A percentile compares a stretch with the other conserved stretches of the same genome.
These are phyloP conservation scores for Yamadazyma paraphyllophila DNA, from an alignment of 805 yeast genomes.

Conservation along the genomic window DNA sequence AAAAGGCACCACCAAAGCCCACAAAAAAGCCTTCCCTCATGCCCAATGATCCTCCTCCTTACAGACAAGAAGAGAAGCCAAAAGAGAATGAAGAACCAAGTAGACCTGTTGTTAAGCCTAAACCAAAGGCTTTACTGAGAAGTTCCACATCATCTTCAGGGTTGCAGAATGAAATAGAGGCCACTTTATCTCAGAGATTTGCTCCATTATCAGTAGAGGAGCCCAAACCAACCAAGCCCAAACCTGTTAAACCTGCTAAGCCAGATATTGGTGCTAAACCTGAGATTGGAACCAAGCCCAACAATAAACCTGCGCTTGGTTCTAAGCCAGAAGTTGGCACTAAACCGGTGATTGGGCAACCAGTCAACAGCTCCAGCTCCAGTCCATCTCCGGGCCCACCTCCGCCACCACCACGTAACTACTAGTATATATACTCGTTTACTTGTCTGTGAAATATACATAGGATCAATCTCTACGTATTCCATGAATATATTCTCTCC, in stretches of 20 bases:
- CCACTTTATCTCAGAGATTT: conserved; percentile 2
- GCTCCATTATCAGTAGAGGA: conserved; percentile 2
- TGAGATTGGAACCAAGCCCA: conserved; percentile 11
- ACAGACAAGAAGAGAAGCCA: conserved; percentile 8
- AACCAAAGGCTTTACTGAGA: not conserved
- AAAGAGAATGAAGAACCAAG: too few relatives aligned
- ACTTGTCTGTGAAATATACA: too few relatives aligned
- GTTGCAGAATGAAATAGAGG: conserved; percentile 4
- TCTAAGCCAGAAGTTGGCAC: conserved; percentile 3
- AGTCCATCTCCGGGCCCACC: conserved; percentile 22
- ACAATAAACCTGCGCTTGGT: conserved; percentile 9
- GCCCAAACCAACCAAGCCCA: not conserved
- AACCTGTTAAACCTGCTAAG: not conserved
- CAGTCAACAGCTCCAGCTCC: not conserved
- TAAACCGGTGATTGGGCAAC: conserved; percentile 7
- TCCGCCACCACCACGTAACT: conserved; percentile 21
- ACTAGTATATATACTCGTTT: not conserved
- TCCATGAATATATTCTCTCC: too few relatives aligned
- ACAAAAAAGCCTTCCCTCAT: conserved; percentile 25
- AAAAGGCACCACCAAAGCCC: conserved; percentile 43
- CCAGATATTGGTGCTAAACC: not conserved
- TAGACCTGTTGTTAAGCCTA: not conserved
- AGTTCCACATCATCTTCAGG: not conserved
- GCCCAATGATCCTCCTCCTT: conserved; percentile 23
- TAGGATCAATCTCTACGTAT: too few relatives aligned